These are phyloP conservation scores for Hymenoscyphus repandus DNA, from an alignment of 2,329 filamentous ascomycete species.

Conservation along the genomic window DNA sequence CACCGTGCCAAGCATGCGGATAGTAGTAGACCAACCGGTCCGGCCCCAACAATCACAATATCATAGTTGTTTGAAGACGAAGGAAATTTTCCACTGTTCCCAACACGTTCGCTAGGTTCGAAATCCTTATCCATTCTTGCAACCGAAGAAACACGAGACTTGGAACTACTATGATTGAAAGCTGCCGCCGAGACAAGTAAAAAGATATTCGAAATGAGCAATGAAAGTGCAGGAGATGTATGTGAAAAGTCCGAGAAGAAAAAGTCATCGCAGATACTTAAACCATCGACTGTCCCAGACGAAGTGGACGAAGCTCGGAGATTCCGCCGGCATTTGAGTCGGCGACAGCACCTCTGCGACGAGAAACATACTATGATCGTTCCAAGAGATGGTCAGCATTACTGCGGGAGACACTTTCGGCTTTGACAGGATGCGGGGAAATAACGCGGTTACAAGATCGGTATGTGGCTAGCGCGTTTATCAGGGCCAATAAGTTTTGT, in stretches of 20 bases:
- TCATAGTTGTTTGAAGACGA: conserved; percentile 42
- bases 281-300: not conserved
- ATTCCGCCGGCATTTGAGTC: conserved; percentile 19
- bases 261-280: not conserved
- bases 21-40: conserved; percentile 81
- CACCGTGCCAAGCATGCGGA: conserved; percentile 84
- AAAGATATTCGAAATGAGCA: too few relatives aligned
- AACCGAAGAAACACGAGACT: not conserved
- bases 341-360: conserved; percentile 5
- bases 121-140: conserved; percentile 22
- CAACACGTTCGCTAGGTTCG: conserved; percentile 14
- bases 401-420: conserved; percentile 10
- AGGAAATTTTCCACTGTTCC: not conserved
- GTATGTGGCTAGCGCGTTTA: conserved; percentile 1
- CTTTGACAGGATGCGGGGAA: conserved; percentile 14
- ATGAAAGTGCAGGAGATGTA: not conserved
- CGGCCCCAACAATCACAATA: conserved; percentile 80
- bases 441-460: conserved; percentile 8
- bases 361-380: not conserved
- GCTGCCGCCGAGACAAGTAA: too few relatives aligned
- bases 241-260: not conserved
- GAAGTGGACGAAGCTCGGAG: conserved; percentile 11
- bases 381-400: not conserved
- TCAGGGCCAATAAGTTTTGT: too few relatives aligned
- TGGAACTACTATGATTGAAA: too few relatives aligned